Percentiles rank a stretch among this genome's conserved stretches.
Conservation (phyloP, 441 rosid species). For the Breynia disticha region DNA sequence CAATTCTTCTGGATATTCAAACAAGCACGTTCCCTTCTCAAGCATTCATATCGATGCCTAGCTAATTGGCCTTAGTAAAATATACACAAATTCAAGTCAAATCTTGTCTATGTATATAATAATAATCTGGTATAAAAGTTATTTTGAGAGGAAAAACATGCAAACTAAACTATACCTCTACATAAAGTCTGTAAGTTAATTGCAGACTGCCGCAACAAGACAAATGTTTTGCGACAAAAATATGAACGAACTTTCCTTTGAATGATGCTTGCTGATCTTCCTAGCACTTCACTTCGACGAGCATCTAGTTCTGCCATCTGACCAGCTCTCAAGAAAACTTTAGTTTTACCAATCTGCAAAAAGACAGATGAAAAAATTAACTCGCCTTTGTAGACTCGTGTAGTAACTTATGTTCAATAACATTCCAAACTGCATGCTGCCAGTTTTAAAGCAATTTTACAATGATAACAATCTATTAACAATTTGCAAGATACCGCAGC, state of each 20-base stretch:
- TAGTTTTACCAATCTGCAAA: constrained; percentile 80
- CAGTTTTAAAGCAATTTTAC: too few relatives aligned
- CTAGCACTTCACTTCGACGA: constrained; percentile 60
- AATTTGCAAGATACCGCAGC: too few relatives aligned
- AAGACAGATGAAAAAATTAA: neutral
- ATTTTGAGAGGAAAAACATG: neutral
- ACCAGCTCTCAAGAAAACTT: constrained; percentile 94
- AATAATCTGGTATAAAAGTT: too few relatives aligned
- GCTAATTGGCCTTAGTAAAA: constrained; percentile 53
- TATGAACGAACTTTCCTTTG: constrained; percentile 60
- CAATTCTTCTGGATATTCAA: constrained; percentile 63
- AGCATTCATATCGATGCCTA: constrained; percentile 38
- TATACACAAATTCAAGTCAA: neutral
- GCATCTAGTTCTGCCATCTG: constrained; percentile 99
- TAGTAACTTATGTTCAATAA: neutral
- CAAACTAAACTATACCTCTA: constrained; percentile 46
- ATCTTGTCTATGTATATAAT: neutral
- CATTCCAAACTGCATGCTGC: neutral
- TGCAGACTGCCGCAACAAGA: constrained; percentile 46
- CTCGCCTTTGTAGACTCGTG: neutral
- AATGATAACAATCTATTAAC: too few relatives aligned
- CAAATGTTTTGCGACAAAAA: constrained; percentile 42
- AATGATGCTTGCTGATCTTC: constrained; percentile 61
- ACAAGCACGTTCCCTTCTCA: constrained; percentile 70
- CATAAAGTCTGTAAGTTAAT: constrained; percentile 57